Evolutionary conservation across 1,139 yeast species (phyloP).

Genomic region (Suhomyces bribrorum): DNA sequence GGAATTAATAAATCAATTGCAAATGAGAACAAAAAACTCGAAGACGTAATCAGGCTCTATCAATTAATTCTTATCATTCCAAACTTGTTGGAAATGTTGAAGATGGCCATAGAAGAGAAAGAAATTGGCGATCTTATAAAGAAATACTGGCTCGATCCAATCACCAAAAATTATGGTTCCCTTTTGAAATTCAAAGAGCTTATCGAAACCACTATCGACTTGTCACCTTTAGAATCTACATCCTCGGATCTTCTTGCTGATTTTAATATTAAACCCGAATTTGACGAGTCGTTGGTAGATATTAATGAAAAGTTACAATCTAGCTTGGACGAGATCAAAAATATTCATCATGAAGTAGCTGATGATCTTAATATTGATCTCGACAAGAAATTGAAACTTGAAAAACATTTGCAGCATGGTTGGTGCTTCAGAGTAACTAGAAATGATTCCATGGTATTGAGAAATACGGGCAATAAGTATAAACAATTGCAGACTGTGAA

Average conservation of each 20-base stretch:
- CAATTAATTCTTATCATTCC: constrained; percentile 77
- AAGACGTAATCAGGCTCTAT: constrained; percentile 88
- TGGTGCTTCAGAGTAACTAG: constrained; percentile 94
- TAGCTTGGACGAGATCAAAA: constrained; percentile 55
- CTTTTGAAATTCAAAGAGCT: constrained; percentile 75
- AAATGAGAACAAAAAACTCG: constrained; percentile 55
- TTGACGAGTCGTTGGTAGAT: constrained; percentile 71
- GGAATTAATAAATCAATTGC: constrained; percentile 40
- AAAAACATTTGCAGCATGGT: constrained; percentile 82
- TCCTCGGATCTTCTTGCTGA: constrained; percentile 49
- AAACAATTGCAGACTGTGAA: constrained; percentile 86
- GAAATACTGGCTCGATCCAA: constrained; percentile 58
- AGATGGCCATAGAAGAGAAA: constrained; percentile 36
- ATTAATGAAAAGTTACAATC: constrained; percentile 59
- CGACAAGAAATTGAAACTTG: constrained; percentile 85
- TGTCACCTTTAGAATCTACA: constrained; percentile 68
- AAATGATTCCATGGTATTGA: constrained; percentile 77
- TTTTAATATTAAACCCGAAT: constrained; percentile 84
- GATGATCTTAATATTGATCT: constrained; percentile 78
- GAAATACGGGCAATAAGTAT: constrained; percentile 61
- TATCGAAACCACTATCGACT: constrained; percentile 89
- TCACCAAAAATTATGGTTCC: constrained; percentile 49
- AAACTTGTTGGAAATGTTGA: constrained; percentile 55
- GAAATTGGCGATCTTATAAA: constrained; percentile 34
- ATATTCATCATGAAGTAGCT: constrained; percentile 64